Evolutionary conservation across 441 rosid species (phyloP).

Genomic region (Adansonia gregorii): DNA sequence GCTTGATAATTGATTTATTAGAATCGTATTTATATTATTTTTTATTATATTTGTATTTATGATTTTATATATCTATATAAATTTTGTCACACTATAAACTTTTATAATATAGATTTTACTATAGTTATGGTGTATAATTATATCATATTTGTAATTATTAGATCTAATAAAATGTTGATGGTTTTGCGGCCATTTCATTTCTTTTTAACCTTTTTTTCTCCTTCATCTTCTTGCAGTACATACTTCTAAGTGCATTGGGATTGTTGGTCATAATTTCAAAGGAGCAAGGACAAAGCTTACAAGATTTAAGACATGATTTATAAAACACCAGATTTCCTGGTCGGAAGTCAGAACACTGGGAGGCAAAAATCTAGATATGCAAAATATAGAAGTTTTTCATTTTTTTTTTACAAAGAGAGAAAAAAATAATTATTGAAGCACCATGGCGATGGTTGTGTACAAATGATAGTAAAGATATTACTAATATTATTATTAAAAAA

Average conservation of each 20-base stretch:
- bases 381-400: not conserved
- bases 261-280: conserved; percentile 53
- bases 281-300: conserved; percentile 34
- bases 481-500: not conserved
- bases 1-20: not conserved
- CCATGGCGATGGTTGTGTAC: not conserved
- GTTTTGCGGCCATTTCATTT: not conserved
- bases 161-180: not conserved
- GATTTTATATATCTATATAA: no score
- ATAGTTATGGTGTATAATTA: no score
- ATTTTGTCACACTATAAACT: no score
- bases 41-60: no score
- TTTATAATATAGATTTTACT: no score
- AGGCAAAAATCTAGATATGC: not conserved
- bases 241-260: conserved; percentile 47
- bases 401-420: not conserved
- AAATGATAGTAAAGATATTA: not conserved
- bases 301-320: not conserved
- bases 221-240: conserved; percentile 42
- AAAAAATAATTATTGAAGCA: not conserved
- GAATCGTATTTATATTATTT: no score
- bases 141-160: no score
- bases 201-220: not conserved
- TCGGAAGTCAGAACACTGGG: not conserved
- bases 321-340: not conserved